These are phyloP conservation scores for Saposhnikovia divaricata DNA, from an alignment of 129 eudicot species.

Conservation along the genomic window DNA sequence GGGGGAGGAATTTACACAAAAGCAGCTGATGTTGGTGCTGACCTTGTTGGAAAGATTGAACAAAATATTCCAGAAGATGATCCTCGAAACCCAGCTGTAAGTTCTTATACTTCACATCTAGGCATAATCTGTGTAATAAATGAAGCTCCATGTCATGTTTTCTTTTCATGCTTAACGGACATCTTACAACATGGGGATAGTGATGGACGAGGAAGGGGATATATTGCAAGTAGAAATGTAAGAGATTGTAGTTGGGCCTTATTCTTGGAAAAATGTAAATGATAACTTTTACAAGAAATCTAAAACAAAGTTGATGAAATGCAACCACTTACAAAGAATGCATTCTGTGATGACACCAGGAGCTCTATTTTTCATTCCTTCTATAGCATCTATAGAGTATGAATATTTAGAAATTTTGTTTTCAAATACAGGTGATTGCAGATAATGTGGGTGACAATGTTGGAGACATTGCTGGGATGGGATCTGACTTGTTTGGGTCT, in stretches of 20 bases:
- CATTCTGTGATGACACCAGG: background rate
- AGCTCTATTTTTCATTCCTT: background rate
- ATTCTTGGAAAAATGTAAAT: background rate
- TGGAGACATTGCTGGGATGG: slow-evolving; percentile 59
- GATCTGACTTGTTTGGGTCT: slow-evolving; percentile 53
- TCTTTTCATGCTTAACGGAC: background rate
- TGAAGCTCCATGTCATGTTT: background rate
- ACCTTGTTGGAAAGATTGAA: slow-evolving; percentile 49
- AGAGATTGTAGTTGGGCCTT: background rate
- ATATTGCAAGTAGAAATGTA: background rate
- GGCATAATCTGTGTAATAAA: background rate
- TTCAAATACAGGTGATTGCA: slow-evolving; percentile 36
- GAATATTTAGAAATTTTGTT: background rate
- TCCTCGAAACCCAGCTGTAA: slow-evolving; percentile 59
- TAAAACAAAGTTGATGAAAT: background rate
- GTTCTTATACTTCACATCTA: slow-evolving; percentile 1
- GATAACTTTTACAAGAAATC: background rate
- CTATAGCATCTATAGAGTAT: background rate
- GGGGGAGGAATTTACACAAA: slow-evolving; percentile 57
- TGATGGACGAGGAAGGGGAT: background rate
- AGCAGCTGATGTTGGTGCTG: slow-evolving; percentile 62
- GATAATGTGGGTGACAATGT: slow-evolving; percentile 59
- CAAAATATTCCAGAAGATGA: slow-evolving; percentile 51
- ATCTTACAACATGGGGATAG: background rate
- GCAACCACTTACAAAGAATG: background rate